A percentile compares a stretch with the other conserved stretches of the same genome.
These are phyloP conservation scores for Triticum monococcum DNA, from an alignment of 176 grass and related monocot species.

Conservation along the genomic window DNA sequence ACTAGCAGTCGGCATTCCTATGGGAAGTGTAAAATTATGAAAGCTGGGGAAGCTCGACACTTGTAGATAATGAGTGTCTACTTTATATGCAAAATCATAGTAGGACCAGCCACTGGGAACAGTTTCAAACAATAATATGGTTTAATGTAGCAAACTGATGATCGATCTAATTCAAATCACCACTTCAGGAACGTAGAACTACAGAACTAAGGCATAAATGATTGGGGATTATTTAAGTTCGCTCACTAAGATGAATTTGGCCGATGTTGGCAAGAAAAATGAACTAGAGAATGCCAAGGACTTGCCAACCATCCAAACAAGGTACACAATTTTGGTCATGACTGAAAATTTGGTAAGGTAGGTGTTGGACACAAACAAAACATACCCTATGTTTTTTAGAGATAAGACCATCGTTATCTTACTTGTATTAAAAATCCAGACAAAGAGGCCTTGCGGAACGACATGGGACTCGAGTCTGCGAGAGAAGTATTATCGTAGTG, in stretches of 20 bases:
- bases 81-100: neutral
- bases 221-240: neutral
- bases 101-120: neutral
- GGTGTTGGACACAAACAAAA: neutral
- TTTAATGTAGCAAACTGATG: neutral
- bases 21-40: constrained; percentile 6
- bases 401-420: neutral
- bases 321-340: neutral
- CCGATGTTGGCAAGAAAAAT: neutral
- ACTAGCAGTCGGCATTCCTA: neutral
- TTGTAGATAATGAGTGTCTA: neutral
- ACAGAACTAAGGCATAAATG: neutral
- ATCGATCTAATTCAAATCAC: neutral
- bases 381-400: neutral
- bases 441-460: neutral
- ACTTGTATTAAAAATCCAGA: neutral
- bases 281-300: neutral
- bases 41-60: neutral
- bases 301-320: neutral
- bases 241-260: neutral
- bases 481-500: neutral
- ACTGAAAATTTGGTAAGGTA: neutral
- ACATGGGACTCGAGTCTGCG: neutral
- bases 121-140: neutral
- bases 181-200: neutral